Base-by-base conservation (phyloP, 2,329 filamentous ascomycete genomes). In the Colletotrichum navitas region DNA sequence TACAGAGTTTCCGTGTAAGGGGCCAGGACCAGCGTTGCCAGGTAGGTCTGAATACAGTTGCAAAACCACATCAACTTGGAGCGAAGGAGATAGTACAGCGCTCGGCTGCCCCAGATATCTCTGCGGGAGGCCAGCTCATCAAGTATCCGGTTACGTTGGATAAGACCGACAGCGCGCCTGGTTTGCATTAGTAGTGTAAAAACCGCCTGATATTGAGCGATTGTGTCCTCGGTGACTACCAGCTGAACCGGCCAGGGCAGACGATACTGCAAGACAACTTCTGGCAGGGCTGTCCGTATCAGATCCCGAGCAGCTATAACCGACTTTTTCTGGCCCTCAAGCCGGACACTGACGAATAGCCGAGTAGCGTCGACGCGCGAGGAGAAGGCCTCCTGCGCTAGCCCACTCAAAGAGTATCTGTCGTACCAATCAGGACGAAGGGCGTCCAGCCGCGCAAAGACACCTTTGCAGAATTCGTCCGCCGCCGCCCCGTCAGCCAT, bases 141-240 rank as follows among this genome's bases (percentile, higher is more conserved):
- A 29, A 85, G 76, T 6, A 86, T 79, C 39, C 85, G 84, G 59
- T 85, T 83, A 32, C 86, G 86, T 34, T 91, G 89, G 2, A 98
- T 85, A 1, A 92, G 82, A 73, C 91, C 88, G 63, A 89, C 88
- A 5, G 93, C 92, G 58, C 94, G 88, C 63, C 91, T 91, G 34
- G 94, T 84, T 78, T 98, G 95, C 39, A 97, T 85, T 0, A 97
- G 85, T 11, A 97, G 87, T 0, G 89, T 91, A 75, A 94, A 94
- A 5, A 95, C 83, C 32, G 87, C 83, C 76, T 94, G 92, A 77
- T 97, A 97, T 3, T 87, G 84, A 0, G 81, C 78, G 29, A 94
- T 85, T 8, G 90, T 90, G 3, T 87, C 84, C 56, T 89, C 87
- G 1, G 90, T 90, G 55, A 97, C 85, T 36, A 98, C 89, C 77